Base-by-base conservation (phyloP, 208 protist species). In the Phytomonas sp. region DNA sequence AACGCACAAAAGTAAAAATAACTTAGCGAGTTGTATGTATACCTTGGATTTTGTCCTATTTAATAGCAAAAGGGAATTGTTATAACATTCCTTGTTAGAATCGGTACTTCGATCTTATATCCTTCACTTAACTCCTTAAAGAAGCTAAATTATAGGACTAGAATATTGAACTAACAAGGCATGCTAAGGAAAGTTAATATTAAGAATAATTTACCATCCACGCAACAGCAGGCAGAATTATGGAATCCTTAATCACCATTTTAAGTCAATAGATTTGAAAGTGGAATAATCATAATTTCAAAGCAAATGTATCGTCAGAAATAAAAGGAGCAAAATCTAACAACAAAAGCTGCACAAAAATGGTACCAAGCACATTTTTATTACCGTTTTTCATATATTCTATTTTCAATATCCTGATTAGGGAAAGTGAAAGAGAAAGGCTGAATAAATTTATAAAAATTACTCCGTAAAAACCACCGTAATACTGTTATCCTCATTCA, bases 401-500 rank as follows among this genome's bases (percentile, higher is more conserved):
- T 66, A 29, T 67, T n/a, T 66, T 72, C 56, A 5, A 61, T 32
- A 34, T 78, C 34, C 61, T 65, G 4, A 26, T 49, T 32, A 45
- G 31, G 31, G 23, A 26, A 29, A 71, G 16, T 23, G 31, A 64
- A 71, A 45, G 12, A 64, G 30, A 66, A 66, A 70, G 4, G 2
- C 11, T 33, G 4, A 6, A 64, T 19, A 64, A 64, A 16, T 14
- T 23, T 23, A 64, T 7, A 65, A 65, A 65, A 65, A 36, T 65
- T 65, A 82, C 64, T 56, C 71, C 31, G 36, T 63, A 60, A 81
- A 29, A 23, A 75, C 68, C n/a, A 88, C 86, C 19, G 52, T 60
- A 19, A 89, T 83, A 59, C 78, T 30, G 69, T 95, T 95, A 0
- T 79, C 75, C 45, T 75, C 70, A 2, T 79, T 69, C 7, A 75